Evolutionary conservation across 108 stramenopile genomes (phyloP), one percentile per base, ranked within the genome.

Genomic region (Parietichytrium sp.): DNA sequence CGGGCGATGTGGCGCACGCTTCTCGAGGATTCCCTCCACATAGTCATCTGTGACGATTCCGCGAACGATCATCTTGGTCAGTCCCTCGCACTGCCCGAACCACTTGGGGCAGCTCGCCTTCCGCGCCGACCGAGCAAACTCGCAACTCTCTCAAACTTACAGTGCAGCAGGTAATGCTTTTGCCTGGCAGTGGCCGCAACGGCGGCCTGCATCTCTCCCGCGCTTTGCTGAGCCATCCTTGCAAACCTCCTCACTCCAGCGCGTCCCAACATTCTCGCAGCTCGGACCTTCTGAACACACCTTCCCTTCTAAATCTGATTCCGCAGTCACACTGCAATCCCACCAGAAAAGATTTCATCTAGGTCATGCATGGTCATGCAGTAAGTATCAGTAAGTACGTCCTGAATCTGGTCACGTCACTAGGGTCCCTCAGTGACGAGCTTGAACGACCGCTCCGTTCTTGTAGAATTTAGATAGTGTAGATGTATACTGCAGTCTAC

Each of bases 121-220:
- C 49, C 49, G 16, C 16, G 16, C n/a, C 49, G 18, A 50, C 49
- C 18, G 49, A 16, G 16, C 49, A 16, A 50, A n/a, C n/a, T n/a
- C 18, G 49, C n/a, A 50, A 50, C 16, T 18, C n/a, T 18, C 49
- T 16, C 49, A 10, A 72, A 72, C 61, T 33, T 72, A 72, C 61
- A 72, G 38, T 45, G 36, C 38, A 72, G 61, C 61, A 72, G 42
- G 61, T 72, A 72, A 42, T 72, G 61, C 61, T 72, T 72, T 25
- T 72, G 38, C 23, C 61, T n/a, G n/a, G 20, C 61, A 20, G 42
- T 42, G 54, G 54, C 49, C n/a, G 49, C 49, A 50, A n/a, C 49
- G 49, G n/a, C 16, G 49, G 49, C 49, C 49, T 18, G 16, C 49
- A 16, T 16, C 18, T 50, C 49, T 16, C n/a, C 18, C 49, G 18